These are phyloP conservation scores for Passiflora organensis DNA, from an alignment of 345 rosid species.

Conservation along the genomic window DNA sequence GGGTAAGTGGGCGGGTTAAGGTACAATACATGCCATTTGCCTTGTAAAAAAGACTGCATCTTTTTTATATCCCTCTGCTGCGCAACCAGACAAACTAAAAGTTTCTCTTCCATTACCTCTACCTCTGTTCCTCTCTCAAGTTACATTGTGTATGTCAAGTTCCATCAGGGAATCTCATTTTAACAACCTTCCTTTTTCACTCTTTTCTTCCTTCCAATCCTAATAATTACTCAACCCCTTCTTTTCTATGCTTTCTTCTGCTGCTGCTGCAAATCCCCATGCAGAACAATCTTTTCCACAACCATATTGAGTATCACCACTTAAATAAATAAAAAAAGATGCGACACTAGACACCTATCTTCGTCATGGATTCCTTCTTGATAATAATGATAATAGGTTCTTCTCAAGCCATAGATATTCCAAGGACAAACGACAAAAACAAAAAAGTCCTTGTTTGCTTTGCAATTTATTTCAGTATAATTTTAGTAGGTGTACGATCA, in stretches of 20 bases:
- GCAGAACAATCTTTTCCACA: conserved; percentile 3
- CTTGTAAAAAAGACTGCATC: conserved; percentile 34
- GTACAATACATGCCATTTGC: conserved; percentile 51
- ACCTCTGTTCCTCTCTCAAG: conserved; percentile 15
- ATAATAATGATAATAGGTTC: no score
- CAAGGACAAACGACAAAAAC: no score
- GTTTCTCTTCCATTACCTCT: conserved; percentile 35
- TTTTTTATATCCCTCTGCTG: conserved; percentile 23
- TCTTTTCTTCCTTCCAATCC: conserved; percentile 28
- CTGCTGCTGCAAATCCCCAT: conserved; percentile 36
- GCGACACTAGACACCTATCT: no score
- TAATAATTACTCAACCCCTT: conserved; percentile 37
- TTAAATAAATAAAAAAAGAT: no score
- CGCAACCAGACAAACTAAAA: conserved; percentile 52
- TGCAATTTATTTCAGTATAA: no score
- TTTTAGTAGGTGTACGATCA: no score
- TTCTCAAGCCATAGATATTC: no score
- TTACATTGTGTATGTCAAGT: conserved; percentile 37
- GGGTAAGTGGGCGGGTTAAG: conserved; percentile 33
- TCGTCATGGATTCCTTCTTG: no score
- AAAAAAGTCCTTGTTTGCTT: no score
- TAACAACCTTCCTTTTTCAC: conserved; percentile 33
- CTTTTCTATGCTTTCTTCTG: conserved; percentile 16
- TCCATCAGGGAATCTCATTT: conserved; percentile 48
- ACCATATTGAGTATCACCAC: conserved; percentile 2